Evolutionary conservation across 495 filamentous ascomycete genomes (phyloP), one percentile per base, ranked within the genome.

Genomic region (Xylaria castorea): DNA sequence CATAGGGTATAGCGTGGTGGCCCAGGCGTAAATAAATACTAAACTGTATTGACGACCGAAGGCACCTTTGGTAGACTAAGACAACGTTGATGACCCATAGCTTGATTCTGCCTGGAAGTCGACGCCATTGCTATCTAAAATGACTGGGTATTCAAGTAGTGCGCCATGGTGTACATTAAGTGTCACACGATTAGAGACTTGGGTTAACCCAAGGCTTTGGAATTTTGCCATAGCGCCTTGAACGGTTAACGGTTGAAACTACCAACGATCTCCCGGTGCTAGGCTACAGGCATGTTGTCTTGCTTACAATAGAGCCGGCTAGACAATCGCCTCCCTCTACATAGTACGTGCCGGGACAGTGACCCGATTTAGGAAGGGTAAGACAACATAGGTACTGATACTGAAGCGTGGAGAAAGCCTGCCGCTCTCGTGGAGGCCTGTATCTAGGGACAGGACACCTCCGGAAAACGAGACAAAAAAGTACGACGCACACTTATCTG

Each of bases 1-100:
- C 46, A 50, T 69, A 67, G 70, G 58, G 65, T 70, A 68, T 76
- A 71, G 71, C 75, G 71, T 58, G 57, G 48, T 22, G 38, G 71
- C 25, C 42, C 46, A 32, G 63, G 58, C 44, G 64, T 32, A 7
- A 30, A 38, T n/a, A 51, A 40, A 58, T 34, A 25, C 34, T 68
- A 68, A 25, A 51, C 16, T 25, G 60, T 58, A 27, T 30, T 27
- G 30, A 34, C 25, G 53, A 69, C 53, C 53, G 25, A 48, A 46
- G 30, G 20, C 34, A 51, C 51, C 42, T 34, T 51, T 46, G 57
- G 40, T 61, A 61, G 53, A 55, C 48, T 42, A 51, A 68, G 66
- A 68, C 44, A 60, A 50, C 40, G 68, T 46, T 18, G 55, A 61
- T n/a, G 42, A 27, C 51, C 68, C 68, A 70, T 22, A 48, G 38